Evolutionary conservation across 2,329 filamentous ascomycete genomes (phyloP), one percentile per base, ranked within the genome.

Genomic region (Fusarium piperis): DNA sequence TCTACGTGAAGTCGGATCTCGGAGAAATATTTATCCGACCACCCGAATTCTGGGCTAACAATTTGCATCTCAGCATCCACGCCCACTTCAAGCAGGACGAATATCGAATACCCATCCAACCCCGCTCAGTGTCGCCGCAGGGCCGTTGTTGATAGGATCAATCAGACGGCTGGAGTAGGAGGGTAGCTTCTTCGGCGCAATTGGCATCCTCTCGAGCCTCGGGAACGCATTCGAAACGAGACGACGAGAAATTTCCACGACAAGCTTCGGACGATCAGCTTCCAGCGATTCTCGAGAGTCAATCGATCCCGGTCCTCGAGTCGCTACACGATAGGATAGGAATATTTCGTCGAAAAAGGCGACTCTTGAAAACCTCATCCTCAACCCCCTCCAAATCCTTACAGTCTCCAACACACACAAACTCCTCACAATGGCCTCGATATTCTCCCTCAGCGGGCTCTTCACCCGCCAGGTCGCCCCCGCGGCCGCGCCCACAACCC

Each of bases 361-460:
- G 11, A 30, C 4, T 30, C 26, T 28, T 13, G 8, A 28, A 16
- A 8, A 16, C 8, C n/a, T 20, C 3, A 30, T 20, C 11, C 26
- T 26, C 10, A 44, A 60, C 20, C 73, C 73, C 59, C 32, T 15
- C 9, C 78, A 13, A 32, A 23, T 23, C 30, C 5, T 23, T 13
- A 15, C 20, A 32, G 6, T 10, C 32, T 16, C 18, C 44, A 46
- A 36, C 60, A 33, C 66, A 36, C 60, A 33, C 66, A n/a, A n/a
- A 61, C 64, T 56, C 63, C 36, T 60, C 53, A 66, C 55, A 23
- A 80, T 80, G 79, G 62, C 75, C 6, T 78, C 77, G 4, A 60
- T 78, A 44, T 71, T 76, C 26, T 77, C 79, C 38, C 68, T 82
- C 39, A 62, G 76, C 63, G 77, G 78, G 69, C 74, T 82, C 53